phyloP scores from a whole-genome alignment of 2,329 filamentous ascomycete genomes.

The Colletotrichum limetticola region DNA sequence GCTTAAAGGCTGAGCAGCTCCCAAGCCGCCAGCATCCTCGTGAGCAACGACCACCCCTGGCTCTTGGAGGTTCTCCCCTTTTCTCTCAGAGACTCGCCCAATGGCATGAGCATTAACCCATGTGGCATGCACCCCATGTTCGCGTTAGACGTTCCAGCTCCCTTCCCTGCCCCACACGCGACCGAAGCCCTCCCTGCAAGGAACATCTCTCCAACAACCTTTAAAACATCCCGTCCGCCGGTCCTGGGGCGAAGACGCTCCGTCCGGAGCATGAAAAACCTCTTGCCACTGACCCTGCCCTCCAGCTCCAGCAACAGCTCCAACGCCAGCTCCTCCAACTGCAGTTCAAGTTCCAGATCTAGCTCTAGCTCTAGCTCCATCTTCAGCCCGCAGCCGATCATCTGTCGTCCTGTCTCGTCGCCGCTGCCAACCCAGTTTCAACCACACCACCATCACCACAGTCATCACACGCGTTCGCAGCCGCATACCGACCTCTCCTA shows the following conservation, averaged over 20 bases:
- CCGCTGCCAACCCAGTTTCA: conserved; percentile 6
- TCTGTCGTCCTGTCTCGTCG: not conserved
- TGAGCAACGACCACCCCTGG: conserved; percentile 14
- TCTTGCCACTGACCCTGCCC: conserved; percentile 50
- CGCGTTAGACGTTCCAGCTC: conserved; percentile 36
- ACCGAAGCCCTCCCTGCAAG: conserved; percentile 34
- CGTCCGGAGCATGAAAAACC: conserved; percentile 51
- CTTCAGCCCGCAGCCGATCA: conserved; percentile 34
- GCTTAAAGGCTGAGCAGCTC: conserved; percentile 21
- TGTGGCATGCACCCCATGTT: conserved; percentile 37
- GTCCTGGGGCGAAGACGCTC: conserved; percentile 44
- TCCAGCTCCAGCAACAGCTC: conserved; percentile 33
- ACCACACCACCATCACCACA: not conserved
- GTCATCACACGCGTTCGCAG: not conserved
- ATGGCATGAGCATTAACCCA: conserved; percentile 35
- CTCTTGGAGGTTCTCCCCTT: conserved; percentile 20
- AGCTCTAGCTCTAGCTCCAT: conserved; percentile 39
- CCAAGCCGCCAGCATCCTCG: conserved; percentile 10
- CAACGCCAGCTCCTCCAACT: conserved; percentile 36
- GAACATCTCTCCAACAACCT: conserved; percentile 33
- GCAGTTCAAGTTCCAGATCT: conserved; percentile 37
- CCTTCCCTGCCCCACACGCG: conserved; percentile 36
- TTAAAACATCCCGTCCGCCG: conserved; percentile 36
- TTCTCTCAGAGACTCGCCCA: conserved; percentile 23
- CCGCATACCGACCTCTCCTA: conserved; percentile 16